These are phyloP conservation scores for Viola pubescens DNA, from an alignment of 441 rosid genomes.

Conservation along the genomic window DNA sequence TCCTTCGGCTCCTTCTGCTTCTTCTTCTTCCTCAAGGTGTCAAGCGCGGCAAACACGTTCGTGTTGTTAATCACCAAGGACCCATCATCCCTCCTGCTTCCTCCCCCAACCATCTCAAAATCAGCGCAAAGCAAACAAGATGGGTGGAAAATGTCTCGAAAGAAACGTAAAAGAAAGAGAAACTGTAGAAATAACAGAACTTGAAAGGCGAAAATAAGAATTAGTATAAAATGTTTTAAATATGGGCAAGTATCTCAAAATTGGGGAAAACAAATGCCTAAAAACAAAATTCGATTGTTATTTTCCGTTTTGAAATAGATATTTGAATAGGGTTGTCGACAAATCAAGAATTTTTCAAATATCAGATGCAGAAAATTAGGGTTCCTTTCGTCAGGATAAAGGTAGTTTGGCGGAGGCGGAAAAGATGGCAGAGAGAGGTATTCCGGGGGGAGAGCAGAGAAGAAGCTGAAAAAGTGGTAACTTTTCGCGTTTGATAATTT, in stretches of 20 bases:
- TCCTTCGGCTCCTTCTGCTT: conserved; percentile 32
- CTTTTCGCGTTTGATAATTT: too few relatives aligned
- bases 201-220: background rate
- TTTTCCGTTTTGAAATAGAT: background rate
- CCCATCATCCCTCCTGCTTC: conserved; percentile 58
- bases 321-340: background rate
- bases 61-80: conserved; percentile 54
- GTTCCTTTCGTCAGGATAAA: too few relatives aligned
- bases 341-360: background rate
- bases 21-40: conserved; percentile 72
- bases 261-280: background rate
- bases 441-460: too few relatives aligned
- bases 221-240: background rate
- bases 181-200: conserved; percentile 1
- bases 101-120: conserved; percentile 40
- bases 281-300: background rate
- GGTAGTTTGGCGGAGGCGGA: too few relatives aligned
- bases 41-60: conserved; percentile 80
- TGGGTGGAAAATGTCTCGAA: too few relatives aligned
- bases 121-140: background rate
- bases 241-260: background rate
- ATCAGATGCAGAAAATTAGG: too few relatives aligned
- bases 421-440: too few relatives aligned
- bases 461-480: too few relatives aligned
- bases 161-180: background rate